phyloP scores from a whole-genome alignment of 1,284 basidiomycete genomes.

The Sporisorium reilianum region DNA sequence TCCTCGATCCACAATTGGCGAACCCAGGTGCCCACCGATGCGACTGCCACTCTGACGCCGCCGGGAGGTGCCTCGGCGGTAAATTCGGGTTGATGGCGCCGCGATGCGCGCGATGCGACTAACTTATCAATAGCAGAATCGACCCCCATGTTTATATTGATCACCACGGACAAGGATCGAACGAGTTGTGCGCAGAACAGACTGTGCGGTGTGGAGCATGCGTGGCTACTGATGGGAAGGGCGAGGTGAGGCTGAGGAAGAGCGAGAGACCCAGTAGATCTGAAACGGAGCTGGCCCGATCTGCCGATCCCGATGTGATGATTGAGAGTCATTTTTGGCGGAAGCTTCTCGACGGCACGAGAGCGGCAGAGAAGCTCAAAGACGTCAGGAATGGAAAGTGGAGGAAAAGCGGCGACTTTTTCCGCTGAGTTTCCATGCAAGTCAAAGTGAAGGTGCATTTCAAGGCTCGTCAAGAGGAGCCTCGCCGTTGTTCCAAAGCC shows the following conservation, averaged over 20 bases:
- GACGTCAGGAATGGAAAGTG: constrained; percentile 33
- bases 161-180: constrained; percentile 1
- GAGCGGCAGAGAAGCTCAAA: constrained; percentile 28
- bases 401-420: constrained; percentile 25
- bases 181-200: not conserved
- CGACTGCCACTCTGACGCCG: constrained; percentile 36
- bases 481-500: no score
- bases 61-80: constrained; percentile 29
- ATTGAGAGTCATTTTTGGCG: not conserved
- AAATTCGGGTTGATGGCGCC: constrained; percentile 27
- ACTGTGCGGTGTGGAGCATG: no score
- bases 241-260: not conserved
- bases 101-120: not conserved
- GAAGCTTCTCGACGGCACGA: constrained; percentile 31
- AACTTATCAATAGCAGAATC: no score
- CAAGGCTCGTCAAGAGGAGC: no score
- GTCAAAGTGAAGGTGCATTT: not conserved
- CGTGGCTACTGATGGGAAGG: no score
- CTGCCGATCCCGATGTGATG: not conserved
- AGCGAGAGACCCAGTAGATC: not conserved
- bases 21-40: constrained; percentile 49
- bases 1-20: constrained; percentile 55
- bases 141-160: constrained; percentile 1
- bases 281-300: not conserved
- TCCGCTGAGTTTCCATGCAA: constrained; percentile 12